A percentile compares a stretch with the other conserved stretches of the same genome.
phyloP scores from a whole-genome alignment of 768 basidiomycete genomes.

The Lactarius trivialis region DNA sequence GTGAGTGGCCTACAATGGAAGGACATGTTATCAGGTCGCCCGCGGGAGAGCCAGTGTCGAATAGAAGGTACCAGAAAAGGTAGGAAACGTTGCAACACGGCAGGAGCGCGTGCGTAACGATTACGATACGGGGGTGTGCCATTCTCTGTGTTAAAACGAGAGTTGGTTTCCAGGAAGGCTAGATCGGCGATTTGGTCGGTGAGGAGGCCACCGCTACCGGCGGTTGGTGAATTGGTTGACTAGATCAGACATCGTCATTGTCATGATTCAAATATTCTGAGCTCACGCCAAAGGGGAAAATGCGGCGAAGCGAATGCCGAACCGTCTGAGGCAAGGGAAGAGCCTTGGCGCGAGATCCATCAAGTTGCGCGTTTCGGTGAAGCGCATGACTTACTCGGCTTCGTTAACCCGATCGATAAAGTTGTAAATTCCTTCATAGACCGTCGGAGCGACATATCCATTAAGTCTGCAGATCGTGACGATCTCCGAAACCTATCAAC shows the following conservation, averaged over 20 bases:
- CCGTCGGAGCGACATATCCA: conserved; percentile 25
- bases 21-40: background rate
- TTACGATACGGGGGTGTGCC: background rate
- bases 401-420: conserved; percentile 24
- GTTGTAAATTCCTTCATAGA: conserved; percentile 27
- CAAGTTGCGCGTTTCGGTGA: background rate
- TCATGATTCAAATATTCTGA: background rate
- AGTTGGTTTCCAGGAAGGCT: background rate
- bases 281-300: conserved; percentile 29
- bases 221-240: background rate
- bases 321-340: conserved; percentile 26
- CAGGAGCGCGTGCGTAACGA: background rate
- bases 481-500: conserved; percentile 26
- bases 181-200: conserved; percentile 20
- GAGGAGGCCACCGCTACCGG: conserved; percentile 25
- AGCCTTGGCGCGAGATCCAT: conserved; percentile 3
- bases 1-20: conserved; percentile 29
- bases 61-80: background rate
- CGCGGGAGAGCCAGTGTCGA: too few relatives aligned
- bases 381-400: conserved; percentile 12
- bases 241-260: background rate
- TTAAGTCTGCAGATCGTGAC: conserved; percentile 26
- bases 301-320: conserved; percentile 29
- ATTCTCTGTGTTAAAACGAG: conserved; percentile 1
- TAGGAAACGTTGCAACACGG: background rate